Evolutionary conservation across 2,329 filamentous ascomycete genomes (phyloP).

Genomic region (Cyphellophora attinorum): DNA sequence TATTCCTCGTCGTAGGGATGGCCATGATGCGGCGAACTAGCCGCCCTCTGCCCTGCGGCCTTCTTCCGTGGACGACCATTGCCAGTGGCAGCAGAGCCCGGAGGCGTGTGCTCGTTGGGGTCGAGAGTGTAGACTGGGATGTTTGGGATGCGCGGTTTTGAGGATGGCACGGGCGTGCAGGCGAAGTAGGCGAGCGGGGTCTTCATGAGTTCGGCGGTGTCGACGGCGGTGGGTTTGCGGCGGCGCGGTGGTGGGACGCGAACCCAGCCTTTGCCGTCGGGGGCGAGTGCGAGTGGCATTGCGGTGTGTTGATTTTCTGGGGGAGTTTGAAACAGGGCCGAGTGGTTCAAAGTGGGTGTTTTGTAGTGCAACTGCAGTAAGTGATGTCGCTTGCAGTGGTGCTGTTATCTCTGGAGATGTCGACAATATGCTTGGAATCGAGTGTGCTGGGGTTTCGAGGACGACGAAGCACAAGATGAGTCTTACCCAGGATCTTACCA

Average conservation of each 20-base stretch:
- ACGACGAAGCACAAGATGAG: no score
- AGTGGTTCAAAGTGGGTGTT: no score
- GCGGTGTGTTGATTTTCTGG: no score
- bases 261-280: slow-evolving; percentile 1
- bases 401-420: no score
- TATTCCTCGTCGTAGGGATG: not conserved
- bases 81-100: not conserved
- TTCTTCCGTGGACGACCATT: not conserved
- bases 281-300: slow-evolving; percentile 1
- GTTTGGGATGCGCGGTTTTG: not conserved
- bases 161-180: not conserved
- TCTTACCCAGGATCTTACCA: no score
- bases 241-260: not conserved
- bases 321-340: no score
- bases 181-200: slow-evolving; percentile 1
- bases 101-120: not conserved
- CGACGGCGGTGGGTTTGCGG: not conserved
- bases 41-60: not conserved
- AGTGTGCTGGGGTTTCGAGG: no score
- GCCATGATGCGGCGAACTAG: not conserved
- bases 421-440: no score
- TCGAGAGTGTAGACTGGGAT: not conserved
- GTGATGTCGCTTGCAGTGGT: no score
- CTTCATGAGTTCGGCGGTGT: not conserved
- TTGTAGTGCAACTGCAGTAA: no score